A percentile compares a stretch with the other conserved stretches of the same genome.
These are phyloP conservation scores for Pseudopyrenochaeta lycopersici DNA, from an alignment of 2,329 filamentous ascomycete species.

Conservation along the genomic window DNA sequence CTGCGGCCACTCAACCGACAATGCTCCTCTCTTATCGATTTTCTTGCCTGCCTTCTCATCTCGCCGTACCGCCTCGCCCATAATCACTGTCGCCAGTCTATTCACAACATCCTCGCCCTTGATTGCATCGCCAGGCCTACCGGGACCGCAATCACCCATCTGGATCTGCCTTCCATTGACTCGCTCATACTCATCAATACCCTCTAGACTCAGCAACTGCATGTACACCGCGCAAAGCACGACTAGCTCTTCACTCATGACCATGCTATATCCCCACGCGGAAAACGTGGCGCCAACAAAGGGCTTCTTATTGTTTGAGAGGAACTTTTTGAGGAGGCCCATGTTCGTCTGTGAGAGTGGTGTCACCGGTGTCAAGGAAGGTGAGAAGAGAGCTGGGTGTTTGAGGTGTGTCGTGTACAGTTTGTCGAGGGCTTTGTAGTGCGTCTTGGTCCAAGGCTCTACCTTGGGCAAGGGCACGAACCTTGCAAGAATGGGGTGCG, in stretches of 20 bases:
- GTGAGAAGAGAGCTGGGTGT: constrained; percentile 42
- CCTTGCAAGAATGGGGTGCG: constrained; percentile 37
- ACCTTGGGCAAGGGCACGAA: constrained; percentile 42
- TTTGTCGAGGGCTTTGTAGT: constrained; percentile 49
- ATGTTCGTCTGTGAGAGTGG: constrained; percentile 39
- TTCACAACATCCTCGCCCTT: constrained; percentile 36
- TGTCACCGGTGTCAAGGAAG: constrained; percentile 24
- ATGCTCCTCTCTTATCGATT: constrained; percentile 12
- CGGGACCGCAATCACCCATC: constrained; percentile 38
- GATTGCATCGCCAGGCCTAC: constrained; percentile 31
- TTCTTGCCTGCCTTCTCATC: constrained; percentile 19
- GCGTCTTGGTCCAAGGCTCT: constrained; percentile 52
- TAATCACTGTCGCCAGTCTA: constrained; percentile 43
- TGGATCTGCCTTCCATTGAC: constrained; percentile 34
- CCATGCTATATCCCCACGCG: constrained; percentile 48
- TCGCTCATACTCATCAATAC: constrained; percentile 36
- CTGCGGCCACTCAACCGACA: constrained; percentile 25
- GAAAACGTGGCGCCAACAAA: constrained; percentile 40
- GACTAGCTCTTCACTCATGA: constrained; percentile 41
- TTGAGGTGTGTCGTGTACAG: constrained; percentile 46
- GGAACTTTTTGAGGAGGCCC: constrained; percentile 36
- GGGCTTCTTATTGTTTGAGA: constrained; percentile 24
- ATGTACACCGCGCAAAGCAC: constrained; percentile 47
- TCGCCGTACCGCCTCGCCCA: constrained; percentile 42
- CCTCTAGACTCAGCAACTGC: constrained; percentile 39